Evolutionary conservation across 768 basidiomycete genomes (phyloP).

Genomic region (Kwoniella sp.): DNA sequence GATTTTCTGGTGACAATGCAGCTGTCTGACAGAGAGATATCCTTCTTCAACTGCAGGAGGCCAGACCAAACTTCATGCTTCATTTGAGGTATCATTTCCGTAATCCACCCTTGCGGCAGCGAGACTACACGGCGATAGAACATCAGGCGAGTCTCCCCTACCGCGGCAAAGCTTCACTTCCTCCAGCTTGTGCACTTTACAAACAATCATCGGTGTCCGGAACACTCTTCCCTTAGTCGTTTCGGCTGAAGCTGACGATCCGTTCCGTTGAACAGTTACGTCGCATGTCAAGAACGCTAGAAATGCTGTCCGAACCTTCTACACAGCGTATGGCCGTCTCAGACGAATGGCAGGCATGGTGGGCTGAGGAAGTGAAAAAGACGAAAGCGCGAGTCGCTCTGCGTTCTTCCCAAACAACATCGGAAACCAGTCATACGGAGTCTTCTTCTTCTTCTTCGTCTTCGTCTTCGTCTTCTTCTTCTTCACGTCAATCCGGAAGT

Average conservation of each 20-base stretch:
- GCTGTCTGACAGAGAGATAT: not conserved
- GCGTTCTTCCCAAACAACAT: constrained; percentile 1
- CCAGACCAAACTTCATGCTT: constrained; percentile 45
- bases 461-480: not conserved
- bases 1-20: no score
- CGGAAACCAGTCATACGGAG: no score
- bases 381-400: constrained; percentile 4
- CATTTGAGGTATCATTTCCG: constrained; percentile 53
- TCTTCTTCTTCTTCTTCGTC: no score
- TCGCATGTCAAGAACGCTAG: constrained; percentile 47
- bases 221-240: no score
- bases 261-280: constrained; percentile 38
- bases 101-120: constrained; percentile 38
- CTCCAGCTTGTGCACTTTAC: not conserved
- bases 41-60: constrained; percentile 24
- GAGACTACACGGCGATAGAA: constrained; percentile 55
- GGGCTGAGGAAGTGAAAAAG: constrained; percentile 30
- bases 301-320: constrained; percentile 45
- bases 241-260: no score
- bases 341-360: constrained; percentile 50
- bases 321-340: constrained; percentile 42
- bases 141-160: constrained; percentile 44
- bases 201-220: no score
- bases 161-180: no score
- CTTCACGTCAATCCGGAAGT: not conserved